phyloP scores from a whole-genome alignment of 129 eudicot species.

The Artemisia annua region DNA sequence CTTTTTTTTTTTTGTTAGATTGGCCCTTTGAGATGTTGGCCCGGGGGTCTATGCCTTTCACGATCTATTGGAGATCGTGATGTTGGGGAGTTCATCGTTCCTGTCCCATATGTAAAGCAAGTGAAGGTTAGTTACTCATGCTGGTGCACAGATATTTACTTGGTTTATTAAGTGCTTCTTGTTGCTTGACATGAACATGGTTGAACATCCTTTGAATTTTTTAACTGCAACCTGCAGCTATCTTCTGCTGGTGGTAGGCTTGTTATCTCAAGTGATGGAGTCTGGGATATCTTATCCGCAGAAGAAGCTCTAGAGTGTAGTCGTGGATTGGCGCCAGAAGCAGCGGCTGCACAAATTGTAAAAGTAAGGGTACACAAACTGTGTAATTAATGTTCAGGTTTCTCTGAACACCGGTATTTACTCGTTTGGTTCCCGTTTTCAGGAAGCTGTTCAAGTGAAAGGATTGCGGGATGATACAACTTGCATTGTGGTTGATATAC shows the following conservation, averaged over 20 bases:
- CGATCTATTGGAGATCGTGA: slow-evolving; percentile 94
- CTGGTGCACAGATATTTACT: slow-evolving; percentile 1
- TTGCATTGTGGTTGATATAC: slow-evolving; percentile 84
- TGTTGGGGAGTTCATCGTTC: slow-evolving; percentile 94
- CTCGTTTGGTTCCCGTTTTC: slow-evolving; percentile 11
- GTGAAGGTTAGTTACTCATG: slow-evolving; percentile 69
- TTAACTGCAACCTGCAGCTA: slow-evolving; percentile 50
- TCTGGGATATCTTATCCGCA: slow-evolving; percentile 88
- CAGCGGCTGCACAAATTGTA: slow-evolving; percentile 86
- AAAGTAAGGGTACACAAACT: slow-evolving; percentile 49
- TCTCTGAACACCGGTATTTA: slow-evolving; percentile 8
- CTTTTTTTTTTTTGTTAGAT: slow-evolving; percentile 43
- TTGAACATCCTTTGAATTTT: background rate
- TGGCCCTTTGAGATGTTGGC: slow-evolving; percentile 99
- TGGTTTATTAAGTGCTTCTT: slow-evolving; percentile 9
- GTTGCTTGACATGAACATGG: slow-evolving; percentile 1
- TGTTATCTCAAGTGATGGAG: slow-evolving; percentile 90
- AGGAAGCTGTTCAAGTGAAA: slow-evolving; percentile 87
- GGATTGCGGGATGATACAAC: slow-evolving; percentile 97
- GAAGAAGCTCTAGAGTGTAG: slow-evolving; percentile 80
- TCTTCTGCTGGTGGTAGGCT: slow-evolving; percentile 90
- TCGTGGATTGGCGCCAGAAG: slow-evolving; percentile 86
- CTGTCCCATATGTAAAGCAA: slow-evolving; percentile 94
- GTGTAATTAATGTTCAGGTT: background rate
- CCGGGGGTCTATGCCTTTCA: slow-evolving; percentile 97